phyloP scores from a whole-genome alignment of 2,329 filamentous ascomycete genomes.

The Rutstroemia sp. region DNA sequence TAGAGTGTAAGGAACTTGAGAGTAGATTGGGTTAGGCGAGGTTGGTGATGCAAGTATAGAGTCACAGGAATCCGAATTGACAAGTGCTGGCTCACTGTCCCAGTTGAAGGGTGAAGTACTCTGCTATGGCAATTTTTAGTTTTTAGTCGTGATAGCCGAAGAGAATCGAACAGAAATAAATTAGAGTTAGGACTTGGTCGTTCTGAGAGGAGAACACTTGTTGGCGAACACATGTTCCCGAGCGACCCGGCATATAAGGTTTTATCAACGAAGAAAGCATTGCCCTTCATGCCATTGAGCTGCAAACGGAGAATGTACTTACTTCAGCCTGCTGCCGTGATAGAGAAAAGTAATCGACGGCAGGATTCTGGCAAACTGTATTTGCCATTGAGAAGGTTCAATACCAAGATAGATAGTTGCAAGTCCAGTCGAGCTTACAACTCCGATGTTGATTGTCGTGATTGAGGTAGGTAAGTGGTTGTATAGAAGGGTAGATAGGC shows the following conservation, averaged over 20 bases:
- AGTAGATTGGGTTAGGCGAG: constrained; percentile 16
- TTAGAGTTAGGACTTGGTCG: background rate
- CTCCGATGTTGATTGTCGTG: background rate
- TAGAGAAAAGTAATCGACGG: constrained; percentile 17
- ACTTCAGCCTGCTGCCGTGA: constrained; percentile 16
- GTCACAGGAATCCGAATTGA: constrained; percentile 22
- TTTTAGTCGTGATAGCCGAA: background rate
- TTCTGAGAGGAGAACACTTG: no score
- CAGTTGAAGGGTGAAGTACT: constrained; percentile 15
- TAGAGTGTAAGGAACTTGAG: constrained; percentile 14
- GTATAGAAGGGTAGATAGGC: background rate
- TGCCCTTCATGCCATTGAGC: background rate
- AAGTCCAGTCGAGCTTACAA: constrained; percentile 9
- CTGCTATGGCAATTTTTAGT: background rate
- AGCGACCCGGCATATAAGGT: no score
- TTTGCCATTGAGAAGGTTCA: constrained; percentile 13
- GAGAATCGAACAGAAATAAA: background rate
- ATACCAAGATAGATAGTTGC: background rate
- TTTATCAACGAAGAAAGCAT: background rate
- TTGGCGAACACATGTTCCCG: no score
- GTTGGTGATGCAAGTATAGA: constrained; percentile 23
- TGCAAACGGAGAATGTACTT: constrained; percentile 4
- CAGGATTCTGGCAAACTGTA: constrained; percentile 13
- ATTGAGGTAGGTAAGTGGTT: background rate
- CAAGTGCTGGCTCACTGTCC: constrained; percentile 18